phyloP scores from a whole-genome alignment of 2,329 filamentous ascomycete species.

The Boeremia lycopersici region DNA sequence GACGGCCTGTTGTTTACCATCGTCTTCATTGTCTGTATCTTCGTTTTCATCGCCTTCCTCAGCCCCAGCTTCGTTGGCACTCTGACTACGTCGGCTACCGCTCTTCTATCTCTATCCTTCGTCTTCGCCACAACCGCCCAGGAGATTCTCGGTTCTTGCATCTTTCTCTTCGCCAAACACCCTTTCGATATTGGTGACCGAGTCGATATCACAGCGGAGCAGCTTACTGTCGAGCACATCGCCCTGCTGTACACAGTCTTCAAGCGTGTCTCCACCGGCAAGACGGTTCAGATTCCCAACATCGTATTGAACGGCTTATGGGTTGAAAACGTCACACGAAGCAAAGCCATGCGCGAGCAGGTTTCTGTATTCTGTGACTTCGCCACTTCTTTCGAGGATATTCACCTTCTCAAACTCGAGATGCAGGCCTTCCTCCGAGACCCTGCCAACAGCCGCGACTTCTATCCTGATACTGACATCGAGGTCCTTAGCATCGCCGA shows the following conservation, averaged over 20 bases:
- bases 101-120: slow-evolving; percentile 93
- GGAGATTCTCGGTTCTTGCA: slow-evolving; percentile 96
- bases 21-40: slow-evolving; percentile 78
- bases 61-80: slow-evolving; percentile 84
- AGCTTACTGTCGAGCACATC: slow-evolving; percentile 88
- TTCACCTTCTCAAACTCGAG: slow-evolving; percentile 82
- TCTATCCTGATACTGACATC: slow-evolving; percentile 81
- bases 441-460: slow-evolving; percentile 88
- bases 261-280: slow-evolving; percentile 79
- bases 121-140: slow-evolving; percentile 91
- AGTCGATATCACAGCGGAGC: slow-evolving; percentile 75
- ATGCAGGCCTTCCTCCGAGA: slow-evolving; percentile 83
- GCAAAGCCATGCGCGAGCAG: slow-evolving; percentile 87
- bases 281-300: slow-evolving; percentile 84
- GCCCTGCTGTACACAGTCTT: slow-evolving; percentile 94
- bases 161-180: slow-evolving; percentile 98
- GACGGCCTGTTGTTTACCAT: slow-evolving; percentile 84
- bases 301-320: slow-evolving; percentile 90
- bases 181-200: slow-evolving; percentile 96
- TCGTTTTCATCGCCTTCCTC: slow-evolving; percentile 90
- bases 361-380: slow-evolving; percentile 81
- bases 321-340: slow-evolving; percentile 92
- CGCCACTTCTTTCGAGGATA: slow-evolving; percentile 86
- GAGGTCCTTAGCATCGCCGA: slow-evolving; percentile 79
- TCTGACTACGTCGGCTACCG: slow-evolving; percentile 86